phyloP scores from a whole-genome alignment of 2,329 filamentous ascomycete species.

The Penicillium sp. region DNA sequence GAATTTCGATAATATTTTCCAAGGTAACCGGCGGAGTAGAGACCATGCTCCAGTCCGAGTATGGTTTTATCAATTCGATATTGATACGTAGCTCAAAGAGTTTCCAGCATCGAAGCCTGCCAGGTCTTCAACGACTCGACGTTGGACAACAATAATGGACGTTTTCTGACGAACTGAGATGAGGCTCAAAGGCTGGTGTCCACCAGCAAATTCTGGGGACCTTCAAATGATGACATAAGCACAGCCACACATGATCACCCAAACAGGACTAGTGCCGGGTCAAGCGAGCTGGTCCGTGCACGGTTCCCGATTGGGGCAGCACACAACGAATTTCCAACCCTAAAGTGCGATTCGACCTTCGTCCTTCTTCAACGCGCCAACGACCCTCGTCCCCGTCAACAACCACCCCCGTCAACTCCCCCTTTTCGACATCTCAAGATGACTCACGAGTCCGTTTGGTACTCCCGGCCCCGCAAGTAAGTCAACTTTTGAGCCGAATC shows the following conservation, averaged over 20 bases:
- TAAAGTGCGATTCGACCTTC: conserved; percentile 23
- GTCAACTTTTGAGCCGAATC: conserved; percentile 17
- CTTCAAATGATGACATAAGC: background rate
- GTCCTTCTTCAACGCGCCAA: conserved; percentile 39
- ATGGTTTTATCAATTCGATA: no score
- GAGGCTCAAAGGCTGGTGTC: background rate
- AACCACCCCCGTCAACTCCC: conserved; percentile 38
- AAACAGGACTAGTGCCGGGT: conserved; percentile 28
- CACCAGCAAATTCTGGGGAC: background rate
- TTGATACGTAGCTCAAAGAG: no score
- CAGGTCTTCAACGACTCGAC: no score
- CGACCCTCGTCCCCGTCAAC: conserved; percentile 37
- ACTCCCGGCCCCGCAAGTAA: conserved; percentile 93
- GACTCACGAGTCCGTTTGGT: conserved; percentile 98
- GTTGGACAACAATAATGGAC: no score
- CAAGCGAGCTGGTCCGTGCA: conserved; percentile 39
- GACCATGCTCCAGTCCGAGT: no score
- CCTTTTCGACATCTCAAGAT: conserved; percentile 58
- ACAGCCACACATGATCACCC: conserved; percentile 12
- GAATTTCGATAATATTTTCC: no score
- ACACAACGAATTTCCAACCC: conserved; percentile 41
- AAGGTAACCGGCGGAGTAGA: no score
- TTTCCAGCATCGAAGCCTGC: no score
- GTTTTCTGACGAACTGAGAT: background rate
- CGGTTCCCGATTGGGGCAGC: conserved; percentile 30